Evolutionary conservation across 2,329 filamentous ascomycete species (phyloP).

Genomic region (Colletotrichum cuscutae): DNA sequence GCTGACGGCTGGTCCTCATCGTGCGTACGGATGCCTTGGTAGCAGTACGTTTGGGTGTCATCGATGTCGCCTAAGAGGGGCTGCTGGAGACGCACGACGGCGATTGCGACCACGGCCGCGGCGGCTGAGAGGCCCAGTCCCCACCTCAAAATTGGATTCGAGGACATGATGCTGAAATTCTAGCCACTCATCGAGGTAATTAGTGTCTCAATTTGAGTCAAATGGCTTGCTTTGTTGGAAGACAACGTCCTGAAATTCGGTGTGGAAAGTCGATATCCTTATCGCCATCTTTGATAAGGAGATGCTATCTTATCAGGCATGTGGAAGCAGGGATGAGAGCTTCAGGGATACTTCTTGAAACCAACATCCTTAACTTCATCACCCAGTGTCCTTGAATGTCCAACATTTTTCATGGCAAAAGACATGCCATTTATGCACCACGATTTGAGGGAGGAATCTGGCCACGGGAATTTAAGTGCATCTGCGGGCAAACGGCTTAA

Average conservation of each 20-base stretch:
- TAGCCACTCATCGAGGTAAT: constrained; percentile 1
- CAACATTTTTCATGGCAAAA: neutral
- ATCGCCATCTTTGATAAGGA: constrained; percentile 20
- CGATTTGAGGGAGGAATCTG: neutral
- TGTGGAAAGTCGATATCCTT: constrained; percentile 26
- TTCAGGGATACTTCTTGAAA: neutral
- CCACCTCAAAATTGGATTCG: constrained; percentile 24
- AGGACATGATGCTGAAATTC: constrained; percentile 15
- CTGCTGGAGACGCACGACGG: constrained; percentile 39
- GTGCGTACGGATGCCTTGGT: constrained; percentile 50
- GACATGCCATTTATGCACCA: neutral
- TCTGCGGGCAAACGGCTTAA: neutral
- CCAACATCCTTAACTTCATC: neutral
- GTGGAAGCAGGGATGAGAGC: neutral
- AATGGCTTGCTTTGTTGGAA: neutral
- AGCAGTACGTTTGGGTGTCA: constrained; percentile 49
- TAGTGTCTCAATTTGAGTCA: neutral
- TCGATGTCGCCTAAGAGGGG: constrained; percentile 19
- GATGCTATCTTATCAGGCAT: constrained; percentile 18
- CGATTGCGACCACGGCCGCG: constrained; percentile 43
- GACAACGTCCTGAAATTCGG: constrained; percentile 10
- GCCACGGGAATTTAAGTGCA: neutral
- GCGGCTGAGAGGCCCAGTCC: constrained; percentile 42
- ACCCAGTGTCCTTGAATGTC: neutral
- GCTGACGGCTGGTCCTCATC: constrained; percentile 48